phyloP scores from a whole-genome alignment of 257 asterid genomes.

The Solanum lignicaule region DNA sequence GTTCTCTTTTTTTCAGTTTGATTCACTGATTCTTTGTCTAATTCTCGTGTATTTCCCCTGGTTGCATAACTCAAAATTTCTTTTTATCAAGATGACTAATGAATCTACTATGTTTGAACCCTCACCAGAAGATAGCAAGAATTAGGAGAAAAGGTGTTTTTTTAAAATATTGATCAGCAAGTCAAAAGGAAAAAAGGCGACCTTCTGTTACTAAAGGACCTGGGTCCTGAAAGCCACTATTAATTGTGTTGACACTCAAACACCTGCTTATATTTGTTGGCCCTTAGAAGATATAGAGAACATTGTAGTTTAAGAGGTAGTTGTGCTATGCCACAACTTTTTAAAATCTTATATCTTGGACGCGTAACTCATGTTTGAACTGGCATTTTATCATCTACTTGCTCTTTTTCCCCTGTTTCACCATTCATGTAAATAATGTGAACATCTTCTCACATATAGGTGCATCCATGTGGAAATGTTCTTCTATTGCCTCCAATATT shows the following conservation, averaged over 20 bases:
- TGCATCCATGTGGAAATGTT: neutral
- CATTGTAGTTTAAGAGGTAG: neutral
- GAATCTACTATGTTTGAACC: neutral
- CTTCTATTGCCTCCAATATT: neutral
- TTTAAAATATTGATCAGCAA: neutral
- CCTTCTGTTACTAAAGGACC: neutral
- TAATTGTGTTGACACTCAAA: neutral
- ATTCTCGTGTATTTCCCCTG: neutral
- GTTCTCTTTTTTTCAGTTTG: neutral
- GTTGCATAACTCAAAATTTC: neutral
- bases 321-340: neutral
- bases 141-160: neutral
- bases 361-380: neutral
- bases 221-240: neutral
- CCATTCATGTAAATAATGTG: neutral
- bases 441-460: neutral
- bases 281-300: neutral
- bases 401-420: neutral
- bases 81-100: neutral
- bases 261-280: neutral
- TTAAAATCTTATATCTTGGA: neutral
- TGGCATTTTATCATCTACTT: neutral
- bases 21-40: neutral
- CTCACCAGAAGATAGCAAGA: neutral
- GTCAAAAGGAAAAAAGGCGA: neutral